A percentile compares a stretch with the other conserved stretches of the same genome.
Evolutionary conservation across 1,284 basidiomycete genomes (phyloP).

Genomic region (Apiotrichum mycotoxinovorans): DNA sequence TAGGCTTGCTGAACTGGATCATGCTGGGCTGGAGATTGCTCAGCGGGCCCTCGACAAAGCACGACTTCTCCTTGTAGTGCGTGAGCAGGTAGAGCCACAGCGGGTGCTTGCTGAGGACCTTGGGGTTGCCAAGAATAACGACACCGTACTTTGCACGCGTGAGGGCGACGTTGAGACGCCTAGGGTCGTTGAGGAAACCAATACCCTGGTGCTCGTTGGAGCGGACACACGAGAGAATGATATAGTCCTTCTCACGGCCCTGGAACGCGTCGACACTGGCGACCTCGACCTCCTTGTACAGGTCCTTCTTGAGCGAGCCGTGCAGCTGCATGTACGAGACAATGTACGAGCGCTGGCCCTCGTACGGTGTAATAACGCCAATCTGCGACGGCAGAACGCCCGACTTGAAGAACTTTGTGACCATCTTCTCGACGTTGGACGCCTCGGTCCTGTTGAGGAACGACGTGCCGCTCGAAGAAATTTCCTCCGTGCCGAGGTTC

Average conservation of each 20-base stretch:
- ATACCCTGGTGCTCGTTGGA: slow-evolving; percentile 99
- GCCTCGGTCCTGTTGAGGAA: slow-evolving; percentile 99
- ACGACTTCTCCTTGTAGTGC: slow-evolving; percentile 95
- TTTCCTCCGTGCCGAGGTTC: slow-evolving; percentile 98
- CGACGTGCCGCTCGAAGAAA: slow-evolving; percentile 95
- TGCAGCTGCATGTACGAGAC: slow-evolving; percentile 99
- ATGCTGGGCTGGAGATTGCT: slow-evolving; percentile 95
- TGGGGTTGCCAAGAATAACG: slow-evolving; percentile 96
- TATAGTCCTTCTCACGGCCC: slow-evolving; percentile 99
- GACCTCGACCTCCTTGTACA: slow-evolving; percentile 99
- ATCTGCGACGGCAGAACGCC: slow-evolving; percentile 94
- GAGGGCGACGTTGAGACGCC: slow-evolving; percentile 93
- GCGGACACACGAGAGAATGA: slow-evolving; percentile 97
- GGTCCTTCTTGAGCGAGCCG: slow-evolving; percentile 94
- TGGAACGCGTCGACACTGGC: slow-evolving; percentile 99
- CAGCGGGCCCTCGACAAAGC: slow-evolving; percentile 92
- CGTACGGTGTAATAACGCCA: slow-evolving; percentile 97
- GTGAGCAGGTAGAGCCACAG: slow-evolving; percentile 98
- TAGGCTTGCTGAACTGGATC: slow-evolving; percentile 97
- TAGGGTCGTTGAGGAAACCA: slow-evolving; percentile 96
- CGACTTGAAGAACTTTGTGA: slow-evolving; percentile 99
- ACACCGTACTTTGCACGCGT: slow-evolving; percentile 97
- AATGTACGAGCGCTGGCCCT: slow-evolving; percentile 97
- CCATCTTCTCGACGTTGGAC: slow-evolving; percentile 98
- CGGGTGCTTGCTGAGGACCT: slow-evolving; percentile 98